Base-by-base conservation (phyloP, 371 early-diverging fungal genomes). In the Vavraia culicis region DNA sequence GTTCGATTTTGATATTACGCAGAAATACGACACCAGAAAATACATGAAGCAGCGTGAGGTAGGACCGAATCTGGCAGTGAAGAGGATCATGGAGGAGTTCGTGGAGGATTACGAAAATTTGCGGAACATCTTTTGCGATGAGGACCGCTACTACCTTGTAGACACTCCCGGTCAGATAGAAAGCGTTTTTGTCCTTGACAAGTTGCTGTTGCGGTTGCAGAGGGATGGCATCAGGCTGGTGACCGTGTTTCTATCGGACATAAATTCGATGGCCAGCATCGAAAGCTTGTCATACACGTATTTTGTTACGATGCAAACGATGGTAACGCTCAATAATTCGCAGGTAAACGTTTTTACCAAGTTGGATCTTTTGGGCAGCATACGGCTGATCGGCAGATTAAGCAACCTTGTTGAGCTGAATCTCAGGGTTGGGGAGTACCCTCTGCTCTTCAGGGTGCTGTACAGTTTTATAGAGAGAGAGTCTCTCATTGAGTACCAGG, bases 131-230 rank as follows among this genome's bases (percentile, higher is more conserved):
- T 35, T 33, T 4, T 19, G 52, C 11, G 16, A 50, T 27, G 31
- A 44, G 19, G 18, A 23, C 15, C 4, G 32, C 5, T 60, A 55
- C 37, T 38, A 55, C 33, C 19, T 60, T 5, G 19, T 60, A 33
- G 61, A 60, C 40, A 40, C 51, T 45, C 61, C 61, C n/a, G 61
- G 61, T 10, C 61, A 60, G 35, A 33, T 54, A 19, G 61, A 60
- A 43, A 52, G 51, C 41, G 46, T 60, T 35, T 23, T 18, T 23
- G 19, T n/a, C 35, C 50, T 18, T 15, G 36, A 23, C 20, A 15
- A 20, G 16, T 54, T 10, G 34, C 49, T 22, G 15, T 15, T 31
- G 40, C 34, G 47, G 40, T 50, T 16, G 44, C 10, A 11, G 50
- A 33, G 32, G 39, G 56, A 41, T n/a, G 49, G 44, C 32, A 46